These are phyloP conservation scores for Stereocaulon alpinum DNA, from an alignment of 495 filamentous ascomycete genomes.

Conservation along the genomic window DNA sequence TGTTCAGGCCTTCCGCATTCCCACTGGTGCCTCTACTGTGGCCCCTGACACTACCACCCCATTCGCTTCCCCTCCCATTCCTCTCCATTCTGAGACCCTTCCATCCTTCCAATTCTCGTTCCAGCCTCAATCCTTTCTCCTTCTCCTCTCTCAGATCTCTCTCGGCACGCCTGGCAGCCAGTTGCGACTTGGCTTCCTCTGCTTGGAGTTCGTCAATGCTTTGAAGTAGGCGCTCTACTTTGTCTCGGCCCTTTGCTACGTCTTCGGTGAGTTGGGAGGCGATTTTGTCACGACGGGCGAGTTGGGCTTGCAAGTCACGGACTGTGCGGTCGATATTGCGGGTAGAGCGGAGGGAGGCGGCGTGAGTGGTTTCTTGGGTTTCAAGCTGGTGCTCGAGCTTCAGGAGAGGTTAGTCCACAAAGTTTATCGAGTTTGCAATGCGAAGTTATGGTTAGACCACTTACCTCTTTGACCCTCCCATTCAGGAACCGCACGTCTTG, in stretches of 20 bases:
- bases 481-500: conserved; percentile 94
- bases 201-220: conserved; percentile 91
- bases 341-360: conserved; percentile 69
- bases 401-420: conserved; percentile 13
- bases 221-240: conserved; percentile 73
- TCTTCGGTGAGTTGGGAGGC: conserved; percentile 72
- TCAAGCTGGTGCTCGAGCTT: conserved; percentile 92
- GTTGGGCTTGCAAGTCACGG: conserved; percentile 83
- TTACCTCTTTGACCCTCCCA: conserved; percentile 91
- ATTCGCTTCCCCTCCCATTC: conserved; percentile 31
- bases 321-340: conserved; percentile 93
- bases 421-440: not conserved
- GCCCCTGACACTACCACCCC: conserved; percentile 21
- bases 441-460: conserved; percentile 16
- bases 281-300: conserved; percentile 83
- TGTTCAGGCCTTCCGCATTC: conserved; percentile 18
- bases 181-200: conserved; percentile 66
- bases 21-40: conserved; percentile 18
- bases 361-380: conserved; percentile 64
- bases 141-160: conserved; percentile 82
- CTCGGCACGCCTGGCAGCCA: conserved; percentile 73
- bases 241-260: conserved; percentile 71
- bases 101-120: conserved; percentile 81
- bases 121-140: conserved; percentile 71
- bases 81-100: conserved; percentile 63